Evolutionary conservation across 345 rosid species (phyloP), one percentile per base, ranked within the genome.

Genomic region (Tarenaya hassleriana): DNA sequence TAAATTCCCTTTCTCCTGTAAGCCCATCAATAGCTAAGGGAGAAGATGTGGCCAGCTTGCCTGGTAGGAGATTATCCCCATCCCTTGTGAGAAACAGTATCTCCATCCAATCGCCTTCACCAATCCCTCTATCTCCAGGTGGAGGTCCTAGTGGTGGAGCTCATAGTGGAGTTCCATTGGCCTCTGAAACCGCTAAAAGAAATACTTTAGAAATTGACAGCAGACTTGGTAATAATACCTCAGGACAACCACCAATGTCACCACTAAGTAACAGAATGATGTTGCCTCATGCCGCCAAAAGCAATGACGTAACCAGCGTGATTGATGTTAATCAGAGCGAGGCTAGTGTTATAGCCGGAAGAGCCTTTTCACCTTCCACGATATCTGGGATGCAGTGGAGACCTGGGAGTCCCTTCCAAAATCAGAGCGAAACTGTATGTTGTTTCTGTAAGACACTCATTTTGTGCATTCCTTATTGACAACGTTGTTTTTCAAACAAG

Each of bases 351-450:
- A 50, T 76, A 21, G 69, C 76, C 58, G 75, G 79, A 56, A 82
- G 87, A 75, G 77, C 67, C 38, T 85, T 82, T 49, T 58, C 89
- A 34, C 84, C 87, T 49, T 68, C 82, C 49, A 61, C 69, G 60
- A 77, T 77, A 55, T 61, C 82, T 42, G 69, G 86, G 62, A 62
- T 82, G 75, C 87, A 79, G 47, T 82, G 89, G 95, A 85, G 83
- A 57, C 76, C 86, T 61, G 84, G 86, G 47, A 73, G 76, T 56
- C 67, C 94, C 32, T 79, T 84, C 34, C 83, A 75, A 66, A 79
- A 73, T 68, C 95, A 72, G 70, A 82, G 67, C 51, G 89, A 82
- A 46, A 69, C 60, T 68, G 95, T 85, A 75, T 50, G 69, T 24
- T 16, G 13, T 56, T n/a, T 56, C 16, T 34, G 52, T 12, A 29